Percentiles rank a stretch among this genome's conserved stretches.
Conservation (phyloP, 768 basidiomycete genomes). For the Mycena capillaripes region DNA sequence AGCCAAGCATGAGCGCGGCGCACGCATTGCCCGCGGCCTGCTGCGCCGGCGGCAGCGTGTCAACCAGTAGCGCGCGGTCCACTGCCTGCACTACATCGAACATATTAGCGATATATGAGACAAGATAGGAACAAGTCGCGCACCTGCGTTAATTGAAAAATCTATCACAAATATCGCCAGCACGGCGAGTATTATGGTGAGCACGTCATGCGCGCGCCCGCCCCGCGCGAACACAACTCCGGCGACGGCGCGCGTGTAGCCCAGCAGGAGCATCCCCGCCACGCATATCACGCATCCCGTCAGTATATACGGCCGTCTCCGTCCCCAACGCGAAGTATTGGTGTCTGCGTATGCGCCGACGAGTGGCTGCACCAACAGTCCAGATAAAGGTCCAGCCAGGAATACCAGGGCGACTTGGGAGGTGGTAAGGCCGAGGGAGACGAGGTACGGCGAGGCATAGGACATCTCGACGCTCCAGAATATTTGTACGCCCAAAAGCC, state of each 20-base stretch:
- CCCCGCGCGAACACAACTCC: slow-evolving; percentile 53
- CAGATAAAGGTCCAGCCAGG: slow-evolving; percentile 91
- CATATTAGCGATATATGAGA: slow-evolving; percentile 11
- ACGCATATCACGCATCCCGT: slow-evolving; percentile 75
- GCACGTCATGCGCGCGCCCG: slow-evolving; percentile 61
- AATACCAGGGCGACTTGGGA: slow-evolving; percentile 93
- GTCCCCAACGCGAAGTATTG: slow-evolving; percentile 85
- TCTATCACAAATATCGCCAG: slow-evolving; percentile 65
- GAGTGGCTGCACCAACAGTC: slow-evolving; percentile 91
- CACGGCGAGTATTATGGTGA: slow-evolving; percentile 86
- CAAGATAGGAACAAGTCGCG: slow-evolving; percentile 11
- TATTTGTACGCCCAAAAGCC: slow-evolving; percentile 87
- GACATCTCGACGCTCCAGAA: slow-evolving; percentile 98
- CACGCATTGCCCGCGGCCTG: slow-evolving; percentile 94
- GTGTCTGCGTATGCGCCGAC: slow-evolving; percentile 85
- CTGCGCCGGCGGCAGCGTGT: slow-evolving; percentile 78
- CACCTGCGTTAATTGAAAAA: slow-evolving; percentile 69
- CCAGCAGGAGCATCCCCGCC: slow-evolving; percentile 85
- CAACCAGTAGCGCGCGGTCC: slow-evolving; percentile 92
- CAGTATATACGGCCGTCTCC: slow-evolving; percentile 90
- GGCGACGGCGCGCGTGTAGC: slow-evolving; percentile 83
- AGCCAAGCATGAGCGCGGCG: slow-evolving; percentile 93
- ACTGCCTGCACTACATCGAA: slow-evolving; percentile 80
- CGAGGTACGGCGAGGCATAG: slow-evolving; percentile 90
- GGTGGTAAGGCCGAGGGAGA: slow-evolving; percentile 92